phyloP scores from a whole-genome alignment of 139 green algal genomes.

The Spirogloea muscicola region DNA sequence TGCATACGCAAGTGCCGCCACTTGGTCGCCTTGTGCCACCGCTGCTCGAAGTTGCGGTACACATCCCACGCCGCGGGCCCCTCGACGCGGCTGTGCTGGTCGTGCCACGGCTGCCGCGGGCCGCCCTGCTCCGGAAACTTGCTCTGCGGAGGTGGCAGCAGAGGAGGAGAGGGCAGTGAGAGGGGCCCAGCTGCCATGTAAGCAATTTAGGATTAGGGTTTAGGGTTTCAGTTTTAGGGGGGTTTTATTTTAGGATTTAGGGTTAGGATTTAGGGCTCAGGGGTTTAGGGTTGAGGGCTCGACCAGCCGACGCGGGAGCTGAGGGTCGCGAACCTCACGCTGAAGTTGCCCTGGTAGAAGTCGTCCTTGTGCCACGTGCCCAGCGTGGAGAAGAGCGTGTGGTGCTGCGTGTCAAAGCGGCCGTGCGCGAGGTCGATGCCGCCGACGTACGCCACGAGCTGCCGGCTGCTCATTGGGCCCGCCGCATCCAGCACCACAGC shows the following conservation, averaged over 20 bases:
- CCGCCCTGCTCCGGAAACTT: constrained; percentile 19
- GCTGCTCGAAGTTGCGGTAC: constrained; percentile 55
- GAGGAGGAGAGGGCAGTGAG: too few species aligned
- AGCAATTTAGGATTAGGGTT: too few species aligned
- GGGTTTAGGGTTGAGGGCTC: too few species aligned
- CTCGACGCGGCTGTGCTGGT: constrained; percentile 61
- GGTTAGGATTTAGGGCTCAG: too few species aligned
- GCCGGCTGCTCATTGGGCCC: not conserved
- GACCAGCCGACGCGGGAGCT: not conserved
- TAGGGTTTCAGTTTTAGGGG: too few species aligned
- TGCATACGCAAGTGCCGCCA: too few species aligned
- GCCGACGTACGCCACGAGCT: constrained; percentile 55
- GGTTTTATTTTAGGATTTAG: too few species aligned
- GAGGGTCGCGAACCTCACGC: not conserved
- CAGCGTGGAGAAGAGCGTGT: constrained; percentile 27
- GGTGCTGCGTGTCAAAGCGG: constrained; percentile 52
- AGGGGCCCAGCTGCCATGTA: too few species aligned
- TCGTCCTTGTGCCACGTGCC: constrained; percentile 27
- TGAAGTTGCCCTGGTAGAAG: constrained; percentile 51
- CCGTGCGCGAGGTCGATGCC: constrained; percentile 65
- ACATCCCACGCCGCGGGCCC: constrained; percentile 57
- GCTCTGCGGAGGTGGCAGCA: too few species aligned
- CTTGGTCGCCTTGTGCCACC: constrained; percentile 37
- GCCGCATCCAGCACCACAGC: constrained; percentile 40
- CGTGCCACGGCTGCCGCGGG: constrained; percentile 62